phyloP scores from a whole-genome alignment of 129 eudicot genomes.

The Flaveria linearis region DNA sequence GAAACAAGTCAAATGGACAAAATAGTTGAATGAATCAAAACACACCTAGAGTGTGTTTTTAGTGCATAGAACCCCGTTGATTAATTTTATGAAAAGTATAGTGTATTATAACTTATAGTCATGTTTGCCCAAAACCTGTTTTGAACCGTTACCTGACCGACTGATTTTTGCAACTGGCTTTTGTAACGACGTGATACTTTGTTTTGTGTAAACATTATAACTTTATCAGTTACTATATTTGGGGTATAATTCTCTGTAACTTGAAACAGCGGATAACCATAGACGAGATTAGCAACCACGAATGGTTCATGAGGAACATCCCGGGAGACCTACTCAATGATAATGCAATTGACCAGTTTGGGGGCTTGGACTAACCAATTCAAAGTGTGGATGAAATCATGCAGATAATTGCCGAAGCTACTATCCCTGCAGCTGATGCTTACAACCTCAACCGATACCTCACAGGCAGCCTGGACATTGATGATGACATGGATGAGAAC shows the following conservation, averaged over 20 bases:
- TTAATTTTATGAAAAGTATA: neutral
- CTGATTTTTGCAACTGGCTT: neutral
- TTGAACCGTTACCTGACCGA: neutral
- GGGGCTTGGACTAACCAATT: conserved; percentile 67
- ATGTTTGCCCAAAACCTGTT: conserved; percentile 1
- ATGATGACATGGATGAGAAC: conserved; percentile 92
- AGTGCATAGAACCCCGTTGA: neutral
- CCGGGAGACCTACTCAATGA: conserved; percentile 69
- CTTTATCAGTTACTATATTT: conserved; percentile 11
- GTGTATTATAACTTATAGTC: neutral
- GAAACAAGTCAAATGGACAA: neutral
- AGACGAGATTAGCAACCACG: conserved; percentile 68
- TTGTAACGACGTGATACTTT: neutral
- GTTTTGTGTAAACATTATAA: neutral
- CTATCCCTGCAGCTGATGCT: conserved; percentile 74
- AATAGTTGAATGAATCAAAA: neutral
- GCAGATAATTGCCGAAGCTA: conserved; percentile 90
- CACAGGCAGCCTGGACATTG: conserved; percentile 76
- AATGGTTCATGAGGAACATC: conserved; percentile 77
- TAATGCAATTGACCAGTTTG: conserved; percentile 51
- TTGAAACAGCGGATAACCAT: conserved; percentile 67
- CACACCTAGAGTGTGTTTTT: neutral
- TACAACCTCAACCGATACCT: conserved; percentile 58
- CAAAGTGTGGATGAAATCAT: conserved; percentile 83
- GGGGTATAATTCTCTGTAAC: neutral